Conservation (phyloP, 176 grass and related monocot genomes). For the sorghum (Sorghum bicolor) region Sorghum_bicolor_NCBIv3 NC_012873.2:64602501-64603000, state of each 20-base stretch:
- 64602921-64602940: neutral
- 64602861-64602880: neutral
- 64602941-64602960: neutral
- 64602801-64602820: neutral
- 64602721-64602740: neutral
- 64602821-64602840: slow-evolving; percentile 41
- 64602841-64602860: slow-evolving; percentile 24
- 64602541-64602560: slow-evolving; percentile 45
- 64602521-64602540: slow-evolving; percentile 31
- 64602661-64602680: slow-evolving; percentile 73
- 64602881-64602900: neutral
- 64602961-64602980: neutral
- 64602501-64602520: slow-evolving; percentile 70
- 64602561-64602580: slow-evolving; percentile 66
- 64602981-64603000: no score
- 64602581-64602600: slow-evolving; percentile 66
- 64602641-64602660: slow-evolving; percentile 53
- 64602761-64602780: neutral
- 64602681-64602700: slow-evolving; percentile 71
- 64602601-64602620: slow-evolving; percentile 60
- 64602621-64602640: slow-evolving; percentile 40
- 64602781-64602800: neutral
- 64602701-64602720: slow-evolving; percentile 23
- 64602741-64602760: slow-evolving; percentile 14
- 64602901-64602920: neutral